Conservation (phyloP, 495 filamentous ascomycete species). For the Parathielavia hyrcaniae region DNA sequence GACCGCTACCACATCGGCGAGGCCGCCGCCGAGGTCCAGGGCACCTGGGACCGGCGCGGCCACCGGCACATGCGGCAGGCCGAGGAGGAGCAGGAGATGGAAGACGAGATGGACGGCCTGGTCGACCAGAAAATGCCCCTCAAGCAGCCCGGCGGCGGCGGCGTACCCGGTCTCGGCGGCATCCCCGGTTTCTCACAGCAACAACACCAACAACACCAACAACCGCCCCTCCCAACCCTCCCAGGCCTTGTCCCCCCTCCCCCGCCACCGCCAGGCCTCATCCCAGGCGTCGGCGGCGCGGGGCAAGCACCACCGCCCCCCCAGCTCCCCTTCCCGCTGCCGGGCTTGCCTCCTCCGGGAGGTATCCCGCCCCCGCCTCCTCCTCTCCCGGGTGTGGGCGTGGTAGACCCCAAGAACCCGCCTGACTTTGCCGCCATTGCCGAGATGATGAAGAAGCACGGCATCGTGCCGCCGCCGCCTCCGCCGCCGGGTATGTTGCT, state of each 20-base stretch:
- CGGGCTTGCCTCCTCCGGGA: conserved; percentile 43
- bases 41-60: conserved; percentile 81
- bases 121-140: conserved; percentile 84
- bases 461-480: conserved; percentile 43
- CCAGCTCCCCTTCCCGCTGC: conserved; percentile 30
- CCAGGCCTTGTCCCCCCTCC: conserved; percentile 28
- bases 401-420: conserved; percentile 50
- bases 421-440: conserved; percentile 65
- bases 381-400: conserved; percentile 34
- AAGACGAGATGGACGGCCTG: conserved; percentile 89
- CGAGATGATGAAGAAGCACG: conserved; percentile 54
- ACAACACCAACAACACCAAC: too few species aligned
- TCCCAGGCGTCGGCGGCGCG: conserved; percentile 33
- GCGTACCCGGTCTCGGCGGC: conserved; percentile 32
- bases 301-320: conserved; percentile 32
- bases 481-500: conserved; percentile 44
- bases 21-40: conserved; percentile 83
- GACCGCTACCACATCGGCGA: conserved; percentile 94
- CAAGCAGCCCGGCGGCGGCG: conserved; percentile 38
- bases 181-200: conserved; percentile 41
- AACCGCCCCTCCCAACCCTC: conserved; percentile 19
- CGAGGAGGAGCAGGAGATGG: conserved; percentile 85
- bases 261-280: conserved; percentile 22
- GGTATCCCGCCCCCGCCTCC: conserved; percentile 47
- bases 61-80: conserved; percentile 74